Conservation (phyloP, 2,329 filamentous ascomycete genomes). For the Fusarium concolor region DNA sequence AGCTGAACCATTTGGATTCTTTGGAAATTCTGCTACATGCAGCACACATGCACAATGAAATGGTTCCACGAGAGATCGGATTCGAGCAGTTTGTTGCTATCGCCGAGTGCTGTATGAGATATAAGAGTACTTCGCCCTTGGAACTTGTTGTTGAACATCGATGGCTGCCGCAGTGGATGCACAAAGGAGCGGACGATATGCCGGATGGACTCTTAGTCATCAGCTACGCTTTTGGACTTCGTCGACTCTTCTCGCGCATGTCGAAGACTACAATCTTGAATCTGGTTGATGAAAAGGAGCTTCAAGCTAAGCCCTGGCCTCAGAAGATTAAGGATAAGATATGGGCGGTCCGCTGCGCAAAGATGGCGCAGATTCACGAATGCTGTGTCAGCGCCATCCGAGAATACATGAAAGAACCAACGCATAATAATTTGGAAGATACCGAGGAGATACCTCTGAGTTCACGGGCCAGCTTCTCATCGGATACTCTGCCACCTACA, state of each 20-base stretch:
- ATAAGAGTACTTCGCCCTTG: conserved; percentile 63
- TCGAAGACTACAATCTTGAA: conserved; percentile 63
- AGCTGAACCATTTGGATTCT: conserved; percentile 56
- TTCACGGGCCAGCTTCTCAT: conserved; percentile 35
- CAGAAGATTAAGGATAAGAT: conserved; percentile 60
- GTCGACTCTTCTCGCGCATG: conserved; percentile 61
- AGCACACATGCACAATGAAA: conserved; percentile 61
- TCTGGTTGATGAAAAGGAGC: conserved; percentile 56
- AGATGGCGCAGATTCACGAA: conserved; percentile 62
- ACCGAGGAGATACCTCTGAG: conserved; percentile 37
- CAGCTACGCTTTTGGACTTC: conserved; percentile 63
- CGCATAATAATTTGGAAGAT: conserved; percentile 28
- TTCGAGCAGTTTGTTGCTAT: conserved; percentile 65
- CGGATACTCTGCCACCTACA: conserved; percentile 31
- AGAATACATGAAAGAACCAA: conserved; percentile 57
- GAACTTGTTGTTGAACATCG: conserved; percentile 62
- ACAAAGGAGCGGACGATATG: conserved; percentile 60
- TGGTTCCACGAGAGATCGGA: conserved; percentile 58
- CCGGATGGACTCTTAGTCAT: conserved; percentile 63
- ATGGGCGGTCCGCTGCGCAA: conserved; percentile 60
- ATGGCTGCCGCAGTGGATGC: conserved; percentile 65
- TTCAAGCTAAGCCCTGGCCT: conserved; percentile 60
- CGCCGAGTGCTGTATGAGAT: conserved; percentile 62
- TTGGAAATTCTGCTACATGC: conserved; percentile 63
- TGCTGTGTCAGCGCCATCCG: conserved; percentile 58